phyloP scores from a whole-genome alignment of 2,329 filamentous ascomycete species.

The Lachnellula occidentalis region DNA sequence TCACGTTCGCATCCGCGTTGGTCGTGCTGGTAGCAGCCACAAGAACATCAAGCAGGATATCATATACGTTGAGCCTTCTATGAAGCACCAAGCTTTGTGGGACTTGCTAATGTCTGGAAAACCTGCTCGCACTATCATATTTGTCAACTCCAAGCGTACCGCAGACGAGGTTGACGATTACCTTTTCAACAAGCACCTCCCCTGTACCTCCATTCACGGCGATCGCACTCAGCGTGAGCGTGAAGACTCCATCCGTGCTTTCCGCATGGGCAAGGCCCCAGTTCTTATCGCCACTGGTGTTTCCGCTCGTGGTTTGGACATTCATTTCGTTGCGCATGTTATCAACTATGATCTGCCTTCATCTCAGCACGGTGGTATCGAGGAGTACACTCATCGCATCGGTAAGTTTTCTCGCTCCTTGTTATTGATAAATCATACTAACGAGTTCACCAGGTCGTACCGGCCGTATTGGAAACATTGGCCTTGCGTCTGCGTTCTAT shows the following conservation, averaged over 20 bases:
- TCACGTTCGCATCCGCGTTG: constrained; percentile 77
- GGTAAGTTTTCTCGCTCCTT: constrained; percentile 46
- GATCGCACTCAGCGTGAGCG: constrained; percentile 86
- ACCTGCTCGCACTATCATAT: constrained; percentile 78
- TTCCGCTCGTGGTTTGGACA: constrained; percentile 81
- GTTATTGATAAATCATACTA: constrained; percentile 1
- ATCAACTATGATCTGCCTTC: constrained; percentile 89
- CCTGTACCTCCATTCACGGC: constrained; percentile 81
- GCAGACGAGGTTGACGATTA: constrained; percentile 86
- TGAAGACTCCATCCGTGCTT: constrained; percentile 83
- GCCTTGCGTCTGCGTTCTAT: constrained; percentile 85
- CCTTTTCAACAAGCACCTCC: constrained; percentile 72
- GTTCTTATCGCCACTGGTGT: constrained; percentile 85
- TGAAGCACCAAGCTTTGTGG: constrained; percentile 66
- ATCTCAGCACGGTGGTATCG: constrained; percentile 72
- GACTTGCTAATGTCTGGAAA: constrained; percentile 66
- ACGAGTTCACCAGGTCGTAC: constrained; percentile 62
- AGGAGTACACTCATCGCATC: constrained; percentile 92
- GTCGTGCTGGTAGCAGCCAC: constrained; percentile 78
- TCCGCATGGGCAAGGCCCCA: constrained; percentile 67
- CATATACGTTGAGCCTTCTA: constrained; percentile 55
- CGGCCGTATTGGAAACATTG: constrained; percentile 83
- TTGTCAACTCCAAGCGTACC: constrained; percentile 74
- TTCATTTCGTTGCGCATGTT: constrained; percentile 81
- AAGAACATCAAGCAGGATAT: constrained; percentile 77